Conservation (phyloP, 208 protist genomes). For the Trypanosoma platydactyli region DNA sequence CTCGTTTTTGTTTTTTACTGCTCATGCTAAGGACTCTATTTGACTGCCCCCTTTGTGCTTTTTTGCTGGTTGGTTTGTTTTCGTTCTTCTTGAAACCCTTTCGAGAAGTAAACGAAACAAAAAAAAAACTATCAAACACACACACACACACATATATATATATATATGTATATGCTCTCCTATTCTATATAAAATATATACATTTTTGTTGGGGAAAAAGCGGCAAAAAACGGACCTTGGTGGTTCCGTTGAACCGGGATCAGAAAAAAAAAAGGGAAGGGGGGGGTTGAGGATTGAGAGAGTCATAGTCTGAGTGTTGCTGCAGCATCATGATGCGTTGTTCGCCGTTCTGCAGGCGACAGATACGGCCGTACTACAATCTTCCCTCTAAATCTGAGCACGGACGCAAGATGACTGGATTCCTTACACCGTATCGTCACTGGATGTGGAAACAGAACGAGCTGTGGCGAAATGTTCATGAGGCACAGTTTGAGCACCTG, state of each 20-base stretch:
- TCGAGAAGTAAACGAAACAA: neutral
- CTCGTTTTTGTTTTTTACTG: too few species aligned
- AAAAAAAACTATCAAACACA: neutral
- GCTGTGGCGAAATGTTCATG: slow-evolving; percentile 90
- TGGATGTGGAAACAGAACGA: slow-evolving; percentile 95
- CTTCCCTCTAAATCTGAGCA: slow-evolving; percentile 84
- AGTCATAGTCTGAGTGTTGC: neutral
- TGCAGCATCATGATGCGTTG: slow-evolving; percentile 46
- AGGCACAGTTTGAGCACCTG: slow-evolving; percentile 92
- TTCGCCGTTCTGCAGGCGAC: slow-evolving; percentile 34
- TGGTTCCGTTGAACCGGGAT: neutral
- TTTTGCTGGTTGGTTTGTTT: too few species aligned
- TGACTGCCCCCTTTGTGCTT: too few species aligned
- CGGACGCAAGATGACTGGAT: slow-evolving; percentile 87
- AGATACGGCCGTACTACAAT: slow-evolving; percentile 87
- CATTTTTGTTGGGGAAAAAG: neutral
- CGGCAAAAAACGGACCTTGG: neutral
- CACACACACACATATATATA: too few species aligned
- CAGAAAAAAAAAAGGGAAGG: neutral
- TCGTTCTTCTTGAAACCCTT: neutral
- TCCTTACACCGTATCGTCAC: slow-evolving; percentile 87
- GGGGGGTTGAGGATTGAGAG: neutral
- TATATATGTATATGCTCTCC: neutral
- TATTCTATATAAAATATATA: neutral
- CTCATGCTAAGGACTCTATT: too few species aligned